Conservation (phyloP, 2,329 filamentous ascomycete species). For the Xylariales sp. region DNA sequence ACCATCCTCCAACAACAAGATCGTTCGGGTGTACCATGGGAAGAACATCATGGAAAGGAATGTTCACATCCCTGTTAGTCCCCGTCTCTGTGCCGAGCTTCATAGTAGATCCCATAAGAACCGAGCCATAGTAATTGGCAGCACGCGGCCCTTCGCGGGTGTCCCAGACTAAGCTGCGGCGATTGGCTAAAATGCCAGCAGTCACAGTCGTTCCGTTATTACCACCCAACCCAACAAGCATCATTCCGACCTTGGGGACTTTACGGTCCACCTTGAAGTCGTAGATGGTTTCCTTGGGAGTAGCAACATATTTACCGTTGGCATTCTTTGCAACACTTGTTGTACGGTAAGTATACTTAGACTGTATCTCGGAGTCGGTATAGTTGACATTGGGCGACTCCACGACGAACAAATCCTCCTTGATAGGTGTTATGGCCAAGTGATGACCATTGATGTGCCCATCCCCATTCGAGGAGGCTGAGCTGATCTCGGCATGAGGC, state of each 20-base stretch:
- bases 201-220: conserved; percentile 98
- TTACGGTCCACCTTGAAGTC: conserved; percentile 97
- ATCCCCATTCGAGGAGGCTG: conserved; percentile 57
- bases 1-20: conserved; percentile 73
- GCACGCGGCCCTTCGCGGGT: conserved; percentile 81
- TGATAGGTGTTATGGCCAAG: conserved; percentile 28
- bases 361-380: conserved; percentile 80
- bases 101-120: conserved; percentile 95
- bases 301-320: conserved; percentile 75
- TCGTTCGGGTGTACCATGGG: conserved; percentile 98
- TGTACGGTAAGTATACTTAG: conserved; percentile 95
- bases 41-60: conserved; percentile 89
- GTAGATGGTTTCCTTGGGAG: conserved; percentile 83
- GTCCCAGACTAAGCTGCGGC: conserved; percentile 80
- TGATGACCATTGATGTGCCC: conserved; percentile 36
- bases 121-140: conserved; percentile 97
- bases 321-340: conserved; percentile 68
- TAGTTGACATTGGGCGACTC: conserved; percentile 90
- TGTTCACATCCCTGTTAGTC: conserved; percentile 86
- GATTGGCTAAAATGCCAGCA: conserved; percentile 94
- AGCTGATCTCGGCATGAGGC: conserved; percentile 72
- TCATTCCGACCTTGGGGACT: conserved; percentile 89
- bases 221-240: conserved; percentile 96
- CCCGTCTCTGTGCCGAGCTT: conserved; percentile 87
- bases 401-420: conserved; percentile 73